A percentile compares a stretch with the other conserved stretches of the same genome.
phyloP scores from a whole-genome alignment of 2,329 filamentous ascomycete genomes.

The Bipolaris sorokiniana region DNA sequence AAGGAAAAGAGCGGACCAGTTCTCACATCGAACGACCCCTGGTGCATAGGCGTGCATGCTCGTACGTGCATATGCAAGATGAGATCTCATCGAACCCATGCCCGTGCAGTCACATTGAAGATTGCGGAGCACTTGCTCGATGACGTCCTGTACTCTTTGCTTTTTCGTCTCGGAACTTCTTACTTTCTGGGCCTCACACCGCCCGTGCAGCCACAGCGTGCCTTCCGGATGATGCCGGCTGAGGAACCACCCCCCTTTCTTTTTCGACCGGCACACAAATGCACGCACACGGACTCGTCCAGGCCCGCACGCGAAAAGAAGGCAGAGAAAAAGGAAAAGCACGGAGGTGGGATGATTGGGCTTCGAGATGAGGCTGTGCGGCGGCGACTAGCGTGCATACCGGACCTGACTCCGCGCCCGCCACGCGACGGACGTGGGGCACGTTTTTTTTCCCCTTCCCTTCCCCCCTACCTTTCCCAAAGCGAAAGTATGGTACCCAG shows the following conservation, averaged over 20 bases:
- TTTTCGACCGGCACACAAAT: not conserved
- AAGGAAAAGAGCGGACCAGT: not conserved
- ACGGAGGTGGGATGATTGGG: not conserved
- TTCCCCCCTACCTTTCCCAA: not conserved
- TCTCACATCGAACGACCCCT: not conserved
- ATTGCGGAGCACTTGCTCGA: slow-evolving; percentile 9
- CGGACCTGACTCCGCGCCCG: not conserved
- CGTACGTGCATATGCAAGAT: slow-evolving; percentile 2
- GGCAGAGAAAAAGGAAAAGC: not conserved
- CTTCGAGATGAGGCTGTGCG: not conserved
- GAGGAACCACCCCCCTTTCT: slow-evolving; percentile 1
- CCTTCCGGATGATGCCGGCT: slow-evolving; percentile 13
- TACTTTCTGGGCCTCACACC: not conserved
- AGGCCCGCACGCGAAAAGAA: not conserved
- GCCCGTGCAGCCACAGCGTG: not conserved
- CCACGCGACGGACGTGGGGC: not conserved
- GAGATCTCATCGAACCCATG: not conserved
- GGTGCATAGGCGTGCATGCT: not conserved
- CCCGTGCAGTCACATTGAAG: slow-evolving; percentile 5
- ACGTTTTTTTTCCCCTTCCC: not conserved
- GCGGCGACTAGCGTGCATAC: not conserved
- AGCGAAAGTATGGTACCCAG: not conserved
- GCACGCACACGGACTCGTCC: not conserved
- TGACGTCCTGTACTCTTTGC: slow-evolving; percentile 10
- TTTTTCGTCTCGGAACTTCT: slow-evolving; percentile 10